Base-by-base conservation (phyloP, 2,329 filamentous ascomycete species). In the Leptodontidium sp. region DNA sequence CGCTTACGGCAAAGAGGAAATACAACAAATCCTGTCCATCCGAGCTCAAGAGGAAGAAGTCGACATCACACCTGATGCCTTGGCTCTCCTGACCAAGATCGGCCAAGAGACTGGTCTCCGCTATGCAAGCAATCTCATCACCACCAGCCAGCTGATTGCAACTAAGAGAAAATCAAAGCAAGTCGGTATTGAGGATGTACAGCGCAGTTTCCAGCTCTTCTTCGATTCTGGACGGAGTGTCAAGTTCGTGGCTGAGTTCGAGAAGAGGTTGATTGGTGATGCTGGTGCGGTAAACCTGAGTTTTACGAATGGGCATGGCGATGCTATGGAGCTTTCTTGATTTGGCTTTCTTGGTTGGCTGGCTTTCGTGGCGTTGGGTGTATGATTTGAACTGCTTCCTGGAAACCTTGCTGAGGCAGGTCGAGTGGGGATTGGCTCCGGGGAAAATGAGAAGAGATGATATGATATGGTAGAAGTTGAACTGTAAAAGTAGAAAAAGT, bases 61-160 rank as follows among this genome's bases (percentile, higher is more conserved):
- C 61, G 96, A 99, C 72, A 83, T 98, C 43, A 93, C 93, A 0
- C 87, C 94, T 6, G 94, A 98, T 78, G 95, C 96, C 0, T 87
- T 99, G 14, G 94, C 94, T 1, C 87, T 99, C 15, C 87, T 99
- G 47, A 97, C 96, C 71, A 98, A 98, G 85, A 97, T 98, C 76
- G 96, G 94, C 38, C 88, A 94, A 77, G 96, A 99, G 80, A 91
- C 94, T 1, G 95, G 95, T 29, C 85, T 99, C 62, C 88, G 96
- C 75, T 99, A 99, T 79, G 95, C 94, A n/a, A 97, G 93, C 83
- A 98, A 99, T 79, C 90, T 99, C 66, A 98, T 99, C 81, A 97
- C 93, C 26, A 98, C 96, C 1, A 96, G 93, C 5, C 92, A 97
- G 80, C 87, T 99, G 55, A 87, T 98, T 61, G 90, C 89, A 71